Conservation (phyloP, 305 asterid genomes). For the Solanum chacoense region DNA sequence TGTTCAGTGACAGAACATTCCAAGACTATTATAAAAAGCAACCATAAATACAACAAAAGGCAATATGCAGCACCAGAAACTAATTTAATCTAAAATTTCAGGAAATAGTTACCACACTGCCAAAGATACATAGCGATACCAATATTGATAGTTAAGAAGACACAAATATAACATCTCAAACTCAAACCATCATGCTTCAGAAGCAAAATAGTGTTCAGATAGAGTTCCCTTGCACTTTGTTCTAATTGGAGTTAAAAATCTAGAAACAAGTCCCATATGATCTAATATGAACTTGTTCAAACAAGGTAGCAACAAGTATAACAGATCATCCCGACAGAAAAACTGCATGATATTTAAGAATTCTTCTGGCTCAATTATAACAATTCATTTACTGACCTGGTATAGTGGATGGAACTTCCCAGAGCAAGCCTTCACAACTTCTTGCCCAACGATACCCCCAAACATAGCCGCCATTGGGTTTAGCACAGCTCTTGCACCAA, state of each 20-base stretch:
- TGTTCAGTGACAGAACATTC: not conserved
- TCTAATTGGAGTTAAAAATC: not conserved
- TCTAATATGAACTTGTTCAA: not conserved
- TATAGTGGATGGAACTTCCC: conserved; percentile 37
- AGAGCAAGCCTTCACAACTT: conserved; percentile 38
- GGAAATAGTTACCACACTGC: not conserved
- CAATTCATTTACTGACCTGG: conserved; percentile 21
- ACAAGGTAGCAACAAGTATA: not conserved
- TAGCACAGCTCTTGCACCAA: conserved; percentile 34
- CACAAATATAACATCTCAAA: not conserved
- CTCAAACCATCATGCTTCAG: not conserved
- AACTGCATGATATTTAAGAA: not conserved
- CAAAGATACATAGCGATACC: not conserved
- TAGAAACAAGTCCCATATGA: not conserved
- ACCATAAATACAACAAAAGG: not conserved
- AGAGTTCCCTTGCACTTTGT: not conserved
- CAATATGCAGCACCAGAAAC: not conserved
- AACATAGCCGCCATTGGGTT: conserved; percentile 43
- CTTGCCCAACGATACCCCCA: conserved; percentile 38
- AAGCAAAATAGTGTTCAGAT: not conserved
- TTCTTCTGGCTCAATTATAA: not conserved
- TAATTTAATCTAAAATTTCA: not conserved
- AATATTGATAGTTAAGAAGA: not conserved
- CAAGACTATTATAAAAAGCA: not conserved
- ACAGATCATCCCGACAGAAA: not conserved